Evolutionary conservation across 2,329 filamentous ascomycete species (phyloP), one percentile per base, ranked within the genome.

Genomic region (Paraconiothyrium brasiliense): DNA sequence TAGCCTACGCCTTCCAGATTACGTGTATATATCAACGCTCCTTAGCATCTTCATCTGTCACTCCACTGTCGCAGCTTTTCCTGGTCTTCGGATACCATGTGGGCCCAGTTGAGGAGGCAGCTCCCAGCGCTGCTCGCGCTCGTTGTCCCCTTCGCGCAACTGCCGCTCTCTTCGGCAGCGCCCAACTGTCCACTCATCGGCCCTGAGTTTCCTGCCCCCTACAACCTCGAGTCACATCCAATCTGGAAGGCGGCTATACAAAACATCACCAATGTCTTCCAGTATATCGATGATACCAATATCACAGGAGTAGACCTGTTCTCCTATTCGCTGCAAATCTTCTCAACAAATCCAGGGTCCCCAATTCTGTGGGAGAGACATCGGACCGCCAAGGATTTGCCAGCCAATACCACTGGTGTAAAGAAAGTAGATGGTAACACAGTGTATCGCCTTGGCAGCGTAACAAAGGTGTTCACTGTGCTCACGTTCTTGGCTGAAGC

Each of bases 391-490:
- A 62, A 55, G n/a, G 59, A 68, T 32, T 24, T 72, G 8, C 64
- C 64, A 6, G 32, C 30, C 3, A 54, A 70, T 34, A 69, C 68
- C 4, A 59, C 65, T 13, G 68, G 67, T 7, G 68, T 70, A 44
- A 69, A 55, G 37, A 34, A 52, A 16, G 64, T 66, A 11, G 59
- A 81, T 61, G 60, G 65, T 5, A 65, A 82, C 57, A 80, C 79
- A 0, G 74, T 83, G 3, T 85, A 82, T 57, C 75, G 82, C 1
- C 73, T 84, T 5, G 83, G 78, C 14, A 84, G 82, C 62, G 68
- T 84, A 11, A 81, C 81, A 10, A 84, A 85, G 67, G 67, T 83
- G 7, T 77, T 82, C 62, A 81, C 78, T 2, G 75, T 83, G 2
- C 82, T 80, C 56, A 76, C 76, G 6, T 81, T 80, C 62, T 71